phyloP scores from a whole-genome alignment of 78 protist species.

The Diacronema lutheri region DNA sequence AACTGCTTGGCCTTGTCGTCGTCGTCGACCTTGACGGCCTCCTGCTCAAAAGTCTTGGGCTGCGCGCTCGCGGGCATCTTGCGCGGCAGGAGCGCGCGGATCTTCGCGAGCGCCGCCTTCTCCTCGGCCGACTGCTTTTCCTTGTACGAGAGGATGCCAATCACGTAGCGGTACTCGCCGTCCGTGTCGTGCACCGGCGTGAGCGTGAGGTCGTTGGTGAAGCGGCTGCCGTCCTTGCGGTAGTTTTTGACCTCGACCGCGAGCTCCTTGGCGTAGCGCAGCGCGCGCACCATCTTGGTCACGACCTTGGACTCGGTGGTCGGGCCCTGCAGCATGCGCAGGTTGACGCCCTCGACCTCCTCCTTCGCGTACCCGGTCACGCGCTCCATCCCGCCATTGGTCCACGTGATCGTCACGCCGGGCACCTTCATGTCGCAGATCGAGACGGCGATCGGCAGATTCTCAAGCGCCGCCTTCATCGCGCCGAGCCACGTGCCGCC shows the following conservation, averaged over 20 bases:
- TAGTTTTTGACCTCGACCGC: background rate
- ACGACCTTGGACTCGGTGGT: background rate
- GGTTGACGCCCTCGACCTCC: background rate
- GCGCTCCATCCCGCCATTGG: background rate
- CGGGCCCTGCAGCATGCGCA: conserved; percentile 29
- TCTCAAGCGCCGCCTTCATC: no score
- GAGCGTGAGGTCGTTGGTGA: background rate
- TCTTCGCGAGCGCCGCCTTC: background rate
- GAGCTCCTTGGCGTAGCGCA: background rate
- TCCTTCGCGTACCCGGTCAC: background rate
- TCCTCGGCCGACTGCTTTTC: background rate
- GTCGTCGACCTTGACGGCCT: no score
- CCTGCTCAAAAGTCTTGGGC: no score
- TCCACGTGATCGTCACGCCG: background rate
- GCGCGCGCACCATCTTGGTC: background rate
- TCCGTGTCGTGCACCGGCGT: background rate
- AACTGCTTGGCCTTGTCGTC: background rate
- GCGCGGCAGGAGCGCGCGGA: background rate
- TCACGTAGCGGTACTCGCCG: background rate
- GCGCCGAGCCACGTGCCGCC: no score
- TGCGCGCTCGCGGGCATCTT: no score
- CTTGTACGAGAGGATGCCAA: background rate
- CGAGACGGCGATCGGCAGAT: background rate
- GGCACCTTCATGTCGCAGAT: background rate
- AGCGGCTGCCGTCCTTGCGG: background rate